Base-by-base conservation (phyloP, 1,284 basidiomycete genomes). In the Naganishia cerealis region DNA sequence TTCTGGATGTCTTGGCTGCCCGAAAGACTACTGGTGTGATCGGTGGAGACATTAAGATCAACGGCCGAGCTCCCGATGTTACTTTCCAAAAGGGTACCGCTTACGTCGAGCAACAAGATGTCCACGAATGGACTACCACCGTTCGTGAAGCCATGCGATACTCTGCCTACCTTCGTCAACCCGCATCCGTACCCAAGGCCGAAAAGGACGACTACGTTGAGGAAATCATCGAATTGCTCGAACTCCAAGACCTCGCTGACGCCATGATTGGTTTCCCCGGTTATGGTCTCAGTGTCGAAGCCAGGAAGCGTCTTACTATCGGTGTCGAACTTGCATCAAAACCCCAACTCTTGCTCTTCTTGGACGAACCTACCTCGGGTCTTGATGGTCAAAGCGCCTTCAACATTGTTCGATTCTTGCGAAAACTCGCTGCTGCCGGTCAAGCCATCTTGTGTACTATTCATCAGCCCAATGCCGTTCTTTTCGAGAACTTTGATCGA, bases 21-120 rank as follows among this genome's bases (percentile, higher is more conserved):
- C 79, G 85, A 42, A 83, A 84, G 74, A 83, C 75, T 43, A 80
- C 82, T 66, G 84, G 84, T 73, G 83, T 85, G 9, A 79, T 85
- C 42, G 74, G 77, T 53, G 83, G 84, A 18, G 82, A 84, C 42
- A 76, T 81, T 15, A 71, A 80, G 46, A 81, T 83, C 71, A 80
- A 90, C 66, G 86, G 85, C 40, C 78, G 81, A 69, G 77, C 79
- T 2, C 78, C 82, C 13, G 82, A 80, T 57, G 74, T 78, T 55
- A 82, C 80, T 67, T 85, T 83, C 77, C 81, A 82, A 74, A 81
- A 85, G 67, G 83, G 83, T 52, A 85, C 84, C 50, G 85, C 83
- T 9, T 85, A 83, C 70, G 90, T 89, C 42, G 89, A 92, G 75
- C 91, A 93, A 80, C 88, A 90, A 86, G 92, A 94, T 74, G 87